A percentile compares a stretch with the other conserved stretches of the same genome.
Evolutionary conservation across 768 basidiomycete genomes (phyloP).

Genomic region (Naematelia aurantialba): DNA sequence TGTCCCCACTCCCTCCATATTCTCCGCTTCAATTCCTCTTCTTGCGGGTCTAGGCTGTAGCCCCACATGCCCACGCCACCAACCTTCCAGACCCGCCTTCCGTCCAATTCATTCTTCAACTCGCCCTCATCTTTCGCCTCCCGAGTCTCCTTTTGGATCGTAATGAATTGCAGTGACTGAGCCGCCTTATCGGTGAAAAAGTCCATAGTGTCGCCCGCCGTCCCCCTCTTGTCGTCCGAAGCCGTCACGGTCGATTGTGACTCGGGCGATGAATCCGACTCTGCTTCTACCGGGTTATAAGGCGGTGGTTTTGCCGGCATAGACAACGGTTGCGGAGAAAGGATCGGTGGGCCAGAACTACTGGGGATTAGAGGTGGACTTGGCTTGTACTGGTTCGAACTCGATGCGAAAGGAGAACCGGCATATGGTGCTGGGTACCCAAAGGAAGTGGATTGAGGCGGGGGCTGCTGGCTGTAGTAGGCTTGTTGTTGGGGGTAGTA

Average conservation of each 20-base stretch:
- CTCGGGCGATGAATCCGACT: constrained; percentile 17
- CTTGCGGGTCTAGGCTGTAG: constrained; percentile 22
- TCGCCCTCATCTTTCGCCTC: constrained; percentile 28
- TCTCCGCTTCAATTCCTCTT: constrained; percentile 24
- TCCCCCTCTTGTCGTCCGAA: constrained; percentile 6
- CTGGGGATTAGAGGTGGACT: not conserved
- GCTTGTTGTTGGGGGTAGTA: not conserved
- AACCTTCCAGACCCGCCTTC: constrained; percentile 36
- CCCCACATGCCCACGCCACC: constrained; percentile 41
- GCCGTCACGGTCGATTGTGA: constrained; percentile 18
- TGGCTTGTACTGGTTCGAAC: constrained; percentile 8
- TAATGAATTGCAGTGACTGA: constrained; percentile 27
- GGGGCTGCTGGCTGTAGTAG: not conserved
- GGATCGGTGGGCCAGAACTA: not conserved
- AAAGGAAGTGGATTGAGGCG: not conserved
- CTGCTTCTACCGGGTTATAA: not conserved
- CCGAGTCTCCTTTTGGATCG: constrained; percentile 18
- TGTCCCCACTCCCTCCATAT: constrained; percentile 34
- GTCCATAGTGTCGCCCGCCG: constrained; percentile 6
- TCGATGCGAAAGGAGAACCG: not conserved
- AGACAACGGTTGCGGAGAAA: not conserved
- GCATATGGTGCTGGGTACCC: constrained; percentile 1
- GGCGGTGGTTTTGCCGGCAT: constrained; percentile 2
- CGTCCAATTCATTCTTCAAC: constrained; percentile 31
- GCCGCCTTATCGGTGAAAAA: constrained; percentile 26